Percentiles rank a stretch among this genome's conserved stretches.
Evolutionary conservation across 371 early-diverging fungal genomes (phyloP).

Genomic region (Mortierella sp.): DNA sequence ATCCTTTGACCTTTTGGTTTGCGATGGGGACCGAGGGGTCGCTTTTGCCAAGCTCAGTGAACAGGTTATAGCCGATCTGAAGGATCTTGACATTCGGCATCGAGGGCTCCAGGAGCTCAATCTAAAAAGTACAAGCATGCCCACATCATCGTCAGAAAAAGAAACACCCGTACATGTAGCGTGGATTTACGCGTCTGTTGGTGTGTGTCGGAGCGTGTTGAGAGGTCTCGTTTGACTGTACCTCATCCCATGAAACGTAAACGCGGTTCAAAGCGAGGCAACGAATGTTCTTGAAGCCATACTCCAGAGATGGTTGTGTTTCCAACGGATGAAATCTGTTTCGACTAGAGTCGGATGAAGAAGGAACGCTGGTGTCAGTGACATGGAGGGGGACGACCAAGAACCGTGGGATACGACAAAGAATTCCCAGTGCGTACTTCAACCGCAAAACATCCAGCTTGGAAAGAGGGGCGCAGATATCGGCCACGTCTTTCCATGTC

Average conservation of each 20-base stretch:
- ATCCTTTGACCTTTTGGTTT: constrained; percentile 49
- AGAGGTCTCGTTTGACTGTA: no score
- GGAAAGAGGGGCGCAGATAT: constrained; percentile 67
- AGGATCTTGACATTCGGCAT: constrained; percentile 71
- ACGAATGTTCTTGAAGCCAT: constrained; percentile 55
- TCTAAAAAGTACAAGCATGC: neutral
- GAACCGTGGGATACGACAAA: constrained; percentile 13
- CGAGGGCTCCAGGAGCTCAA: constrained; percentile 59
- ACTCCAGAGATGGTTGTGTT: constrained; percentile 23
- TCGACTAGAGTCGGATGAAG: constrained; percentile 18
- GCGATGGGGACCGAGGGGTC: constrained; percentile 12
- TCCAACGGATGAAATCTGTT: constrained; percentile 57
- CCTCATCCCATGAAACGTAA: constrained; percentile 55
- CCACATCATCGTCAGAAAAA: no score
- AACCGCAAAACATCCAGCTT: constrained; percentile 69
- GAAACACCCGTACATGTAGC: no score
- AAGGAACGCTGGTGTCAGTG: neutral
- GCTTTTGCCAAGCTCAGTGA: constrained; percentile 50
- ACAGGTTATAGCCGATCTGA: constrained; percentile 71
- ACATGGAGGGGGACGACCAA: no score
- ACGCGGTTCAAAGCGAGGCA: constrained; percentile 61
- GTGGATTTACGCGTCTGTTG: no score
- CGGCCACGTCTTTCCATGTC: constrained; percentile 69
- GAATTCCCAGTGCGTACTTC: constrained; percentile 55
- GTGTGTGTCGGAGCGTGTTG: no score